These are phyloP conservation scores for Thelonectria olida DNA, from an alignment of 2,329 filamentous ascomycete species.

Conservation along the genomic window DNA sequence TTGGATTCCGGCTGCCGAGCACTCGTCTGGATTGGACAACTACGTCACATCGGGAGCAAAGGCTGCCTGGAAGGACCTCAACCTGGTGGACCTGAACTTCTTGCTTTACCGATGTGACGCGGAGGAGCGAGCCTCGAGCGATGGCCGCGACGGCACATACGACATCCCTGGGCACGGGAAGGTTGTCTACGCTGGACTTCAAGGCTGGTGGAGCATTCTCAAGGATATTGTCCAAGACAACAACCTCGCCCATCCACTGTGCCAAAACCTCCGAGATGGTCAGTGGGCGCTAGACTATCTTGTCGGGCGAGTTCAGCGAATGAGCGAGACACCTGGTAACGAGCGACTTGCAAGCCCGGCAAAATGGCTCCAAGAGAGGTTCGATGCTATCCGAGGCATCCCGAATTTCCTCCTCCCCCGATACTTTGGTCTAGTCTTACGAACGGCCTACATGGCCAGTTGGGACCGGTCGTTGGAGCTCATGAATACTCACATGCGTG, in stretches of 20 bases:
- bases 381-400: conserved; percentile 84
- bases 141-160: conserved; percentile 87
- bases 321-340: conserved; percentile 71
- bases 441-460: conserved; percentile 87
- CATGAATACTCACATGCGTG: conserved; percentile 79
- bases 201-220: conserved; percentile 97
- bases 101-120: conserved; percentile 90
- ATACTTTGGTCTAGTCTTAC: conserved; percentile 90
- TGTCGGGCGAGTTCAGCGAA: conserved; percentile 77
- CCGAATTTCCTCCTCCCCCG: conserved; percentile 91
- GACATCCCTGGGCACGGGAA: conserved; percentile 84
- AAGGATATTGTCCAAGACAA: conserved; percentile 87
- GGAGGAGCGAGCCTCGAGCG: conserved; percentile 83
- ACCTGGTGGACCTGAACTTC: conserved; percentile 88
- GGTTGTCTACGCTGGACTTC: conserved; percentile 93
- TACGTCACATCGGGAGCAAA: conserved; percentile 86
- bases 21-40: conserved; percentile 83
- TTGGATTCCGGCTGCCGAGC: conserved; percentile 89
- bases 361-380: conserved; percentile 83
- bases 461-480: conserved; percentile 81
- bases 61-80: conserved; percentile 78
- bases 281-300: conserved; percentile 95
- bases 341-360: conserved; percentile 71
- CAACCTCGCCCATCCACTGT: conserved; percentile 90
- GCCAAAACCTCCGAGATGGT: conserved; percentile 89